Evolutionary conservation across 352 stramenopile species (phyloP).

Genomic region (Phytophthora brassicae): DNA sequence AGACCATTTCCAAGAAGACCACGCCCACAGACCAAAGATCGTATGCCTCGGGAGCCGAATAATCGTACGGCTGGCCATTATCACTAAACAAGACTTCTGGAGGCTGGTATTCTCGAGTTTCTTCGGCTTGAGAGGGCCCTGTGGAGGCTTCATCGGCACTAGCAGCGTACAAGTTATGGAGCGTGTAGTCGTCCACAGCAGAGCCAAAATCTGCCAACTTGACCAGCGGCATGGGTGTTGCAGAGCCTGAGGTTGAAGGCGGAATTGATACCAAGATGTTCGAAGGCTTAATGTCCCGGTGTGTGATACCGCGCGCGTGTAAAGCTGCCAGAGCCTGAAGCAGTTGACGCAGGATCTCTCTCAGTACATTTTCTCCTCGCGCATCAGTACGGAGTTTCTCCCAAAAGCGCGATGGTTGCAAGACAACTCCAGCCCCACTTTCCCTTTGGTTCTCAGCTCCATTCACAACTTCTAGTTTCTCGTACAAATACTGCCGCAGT

Average conservation of each 20-base stretch:
- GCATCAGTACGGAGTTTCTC: conserved; percentile 60
- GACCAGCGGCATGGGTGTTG: conserved; percentile 43
- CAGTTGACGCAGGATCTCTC: conserved; percentile 94
- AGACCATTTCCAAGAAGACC: conserved; percentile 94
- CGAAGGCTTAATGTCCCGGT: conserved; percentile 85
- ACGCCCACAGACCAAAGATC: conserved; percentile 94
- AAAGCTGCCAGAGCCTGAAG: conserved; percentile 89
- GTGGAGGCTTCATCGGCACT: conserved; percentile 61
- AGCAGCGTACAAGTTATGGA: conserved; percentile 70
- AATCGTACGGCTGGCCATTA: conserved; percentile 62
- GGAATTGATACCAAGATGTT: conserved; percentile 69
- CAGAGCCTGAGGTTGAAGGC: conserved; percentile 9
- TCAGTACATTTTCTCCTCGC: conserved; percentile 68
- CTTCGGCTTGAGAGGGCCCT: conserved; percentile 88
- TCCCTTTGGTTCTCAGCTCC: conserved; percentile 16
- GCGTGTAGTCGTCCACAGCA: conserved; percentile 77
- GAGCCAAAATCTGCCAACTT: conserved; percentile 90
- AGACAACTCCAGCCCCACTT: conserved; percentile 41
- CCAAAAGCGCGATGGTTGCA: conserved; percentile 81
- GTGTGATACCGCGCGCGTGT: conserved; percentile 90
- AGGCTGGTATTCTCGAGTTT: conserved; percentile 95
- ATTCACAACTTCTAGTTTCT: conserved; percentile 46
- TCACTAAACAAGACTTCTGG: conserved; percentile 89
- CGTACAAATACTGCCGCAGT: conserved; percentile 87
- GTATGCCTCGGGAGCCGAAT: conserved; percentile 66